A percentile compares a stretch with the other conserved stretches of the same genome.
phyloP scores from a whole-genome alignment of 2,329 filamentous ascomycete genomes.

The Xylaria sp. region DNA sequence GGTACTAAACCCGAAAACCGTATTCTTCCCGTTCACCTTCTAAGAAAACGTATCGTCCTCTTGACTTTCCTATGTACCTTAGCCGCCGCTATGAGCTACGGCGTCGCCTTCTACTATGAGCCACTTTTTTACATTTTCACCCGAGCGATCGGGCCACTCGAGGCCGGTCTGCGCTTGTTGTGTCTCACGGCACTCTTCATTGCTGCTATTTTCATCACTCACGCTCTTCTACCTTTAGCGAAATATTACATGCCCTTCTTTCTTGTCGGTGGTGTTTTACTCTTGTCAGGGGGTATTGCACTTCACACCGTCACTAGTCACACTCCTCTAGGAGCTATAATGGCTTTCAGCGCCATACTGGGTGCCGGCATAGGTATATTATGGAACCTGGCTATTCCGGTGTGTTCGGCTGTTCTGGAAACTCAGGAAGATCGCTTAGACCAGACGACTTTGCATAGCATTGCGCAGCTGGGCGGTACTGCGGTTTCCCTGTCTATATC shows the following conservation, averaged over 20 bases:
- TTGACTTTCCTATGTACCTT: constrained; percentile 56
- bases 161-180: constrained; percentile 55
- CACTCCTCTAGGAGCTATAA: constrained; percentile 44
- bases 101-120: constrained; percentile 59
- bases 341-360: constrained; percentile 49
- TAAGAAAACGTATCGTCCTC: constrained; percentile 52
- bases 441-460: constrained; percentile 49
- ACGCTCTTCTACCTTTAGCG: constrained; percentile 52
- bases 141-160: constrained; percentile 53
- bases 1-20: constrained; percentile 54
- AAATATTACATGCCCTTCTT: constrained; percentile 53
- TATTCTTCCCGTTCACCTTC: constrained; percentile 59
- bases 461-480: constrained; percentile 49
- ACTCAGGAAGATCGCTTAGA: constrained; percentile 46
- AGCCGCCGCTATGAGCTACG: constrained; percentile 49
- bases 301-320: constrained; percentile 44
- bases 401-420: constrained; percentile 45
- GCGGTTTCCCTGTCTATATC: constrained; percentile 46
- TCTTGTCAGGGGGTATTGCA: constrained; percentile 44
- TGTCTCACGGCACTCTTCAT: constrained; percentile 46
- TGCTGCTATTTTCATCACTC: constrained; percentile 42
- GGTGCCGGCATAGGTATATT: constrained; percentile 49
- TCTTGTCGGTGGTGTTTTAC: constrained; percentile 44
- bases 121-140: constrained; percentile 64
- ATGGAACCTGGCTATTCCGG: constrained; percentile 48